Evolutionary conservation across 2,329 filamentous ascomycete genomes (phyloP), one percentile per base, ranked within the genome.

Genomic region (Ramularia endophylla): DNA sequence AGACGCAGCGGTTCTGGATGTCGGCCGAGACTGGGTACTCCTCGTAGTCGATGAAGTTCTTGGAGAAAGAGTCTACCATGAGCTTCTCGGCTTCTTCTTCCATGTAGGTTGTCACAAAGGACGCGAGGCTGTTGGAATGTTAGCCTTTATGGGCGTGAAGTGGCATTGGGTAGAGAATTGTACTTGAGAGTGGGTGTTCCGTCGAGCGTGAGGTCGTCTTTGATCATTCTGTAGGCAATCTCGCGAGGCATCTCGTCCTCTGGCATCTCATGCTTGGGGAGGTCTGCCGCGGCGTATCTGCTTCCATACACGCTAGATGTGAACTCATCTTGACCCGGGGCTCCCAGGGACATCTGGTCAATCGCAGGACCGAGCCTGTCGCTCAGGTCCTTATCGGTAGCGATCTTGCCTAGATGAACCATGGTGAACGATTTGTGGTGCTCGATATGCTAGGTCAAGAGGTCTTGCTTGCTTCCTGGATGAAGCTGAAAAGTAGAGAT

Each of bases 51-150:
- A 72, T 73, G 60, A 95, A 95, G 74, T 97, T 97, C 68, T 95
- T 95, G 64, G 85, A 80, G 64, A 95, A 87, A 39, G 85, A 80
- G 51, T 95, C 87, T 51, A 81, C 72, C 90, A 97, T 97, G 66
- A 95, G 85, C 67, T 94, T 88, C 69, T 95, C 89, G 15, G 84
- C 89, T 66, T 95, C 90, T 33, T 95, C 86, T 70, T 95, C 89
- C 88, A 95, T 95, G 71, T 94, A 95, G 1, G 90, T 95, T 1
- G 89, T 95, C 52, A 95, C 88, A 60, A 97, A 97, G 27, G 83
- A 89, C 20, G 90, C 89, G 56, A 97, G 68, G 65, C 87, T 92
- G 50, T 56, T 53, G 0, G 54, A 58, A 15, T 19, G 38, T 34
- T 27, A 35, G 27, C 25, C 5, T 13, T 38, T 41, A 27, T 27